Conservation (phyloP, 1,284 basidiomycete genomes). For the Tylopilus sp. region DNA sequence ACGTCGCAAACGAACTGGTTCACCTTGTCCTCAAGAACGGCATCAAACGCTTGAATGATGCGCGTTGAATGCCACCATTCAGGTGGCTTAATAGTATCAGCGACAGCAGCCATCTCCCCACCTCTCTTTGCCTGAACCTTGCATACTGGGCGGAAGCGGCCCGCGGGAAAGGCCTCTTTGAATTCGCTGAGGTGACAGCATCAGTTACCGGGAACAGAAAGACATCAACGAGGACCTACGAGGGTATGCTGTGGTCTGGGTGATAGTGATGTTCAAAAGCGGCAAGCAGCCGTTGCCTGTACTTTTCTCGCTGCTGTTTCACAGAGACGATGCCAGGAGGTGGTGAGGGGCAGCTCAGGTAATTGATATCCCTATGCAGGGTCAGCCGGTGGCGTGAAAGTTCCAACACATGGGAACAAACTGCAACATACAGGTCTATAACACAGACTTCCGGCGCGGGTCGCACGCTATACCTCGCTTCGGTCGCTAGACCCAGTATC, state of each 20-base stretch:
- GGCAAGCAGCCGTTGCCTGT: conserved; percentile 68
- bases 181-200: conserved; percentile 61
- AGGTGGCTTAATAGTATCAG: conserved; percentile 82
- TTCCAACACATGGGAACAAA: not conserved
- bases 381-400: conserved; percentile 1
- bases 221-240: conserved; percentile 38
- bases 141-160: conserved; percentile 78
- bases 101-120: conserved; percentile 73
- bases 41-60: conserved; percentile 87
- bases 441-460: conserved; percentile 82
- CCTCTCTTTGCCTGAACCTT: conserved; percentile 81
- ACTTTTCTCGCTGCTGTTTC: conserved; percentile 82
- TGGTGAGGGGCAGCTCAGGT: conserved; percentile 76
- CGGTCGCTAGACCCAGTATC: conserved; percentile 88
- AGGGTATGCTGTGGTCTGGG: conserved; percentile 77
- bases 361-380: conserved; percentile 78
- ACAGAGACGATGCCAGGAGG: conserved; percentile 77
- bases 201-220: conserved; percentile 1
- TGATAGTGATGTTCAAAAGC: conserved; percentile 84
- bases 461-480: conserved; percentile 76
- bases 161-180: conserved; percentile 93
- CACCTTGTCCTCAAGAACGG: conserved; percentile 83
- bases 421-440: conserved; percentile 73
- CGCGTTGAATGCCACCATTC: conserved; percentile 91
- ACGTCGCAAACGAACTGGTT: conserved; percentile 12